Evolutionary conservation across 257 asterid species (phyloP), one percentile per base, ranked within the genome.

Genomic region (Salvia rosmarinus): DNA sequence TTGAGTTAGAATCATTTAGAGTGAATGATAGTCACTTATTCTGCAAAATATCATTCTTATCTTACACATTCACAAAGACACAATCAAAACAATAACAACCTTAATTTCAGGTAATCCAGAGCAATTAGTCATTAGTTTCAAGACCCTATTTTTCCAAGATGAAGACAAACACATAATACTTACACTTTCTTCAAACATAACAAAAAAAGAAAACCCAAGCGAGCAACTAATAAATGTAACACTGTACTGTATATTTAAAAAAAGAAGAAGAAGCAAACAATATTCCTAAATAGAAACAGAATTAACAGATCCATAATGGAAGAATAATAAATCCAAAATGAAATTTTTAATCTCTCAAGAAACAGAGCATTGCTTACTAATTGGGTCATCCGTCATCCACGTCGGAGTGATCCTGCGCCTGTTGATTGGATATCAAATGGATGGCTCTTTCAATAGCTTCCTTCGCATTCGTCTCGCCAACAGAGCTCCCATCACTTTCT

Each of bases 381-480:
- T 25, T 25, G 30, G 30, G 30, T 25, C 64, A 71, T 10, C 25
- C 65, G 28, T 77, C 77, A 8, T 77, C 81, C 30, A 77, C 51
- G 47, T 77, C 70, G 14, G 77, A 77, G 16, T 57, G 64, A n/a
- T 71, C 59, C 54, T 54, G 54, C 20, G 3, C 28, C 68, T 16
- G 73, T 58, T 57, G 67, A 67, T 58, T 50, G 30, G 23, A 40
- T 44, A 57, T 70, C 76, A 80, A 62, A 57, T 61, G n/a, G n/a
- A 9, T 42, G n/a, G 50, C 76, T 44, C 76, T 76, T 21, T 80
- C 77, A 42, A 76, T 21, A 21, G 84, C 84, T 43, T 76, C 81
- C 30, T 40, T 72, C 16, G 84, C 84, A 25, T 25, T 6, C 40
- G 63, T 12, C 72, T 68, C 3, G 85, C 85, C 42, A 51, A 0